Evolutionary conservation across 2,329 filamentous ascomycete genomes (phyloP), one percentile per base, ranked within the genome.

Genomic region (Monosporascus sp.): DNA sequence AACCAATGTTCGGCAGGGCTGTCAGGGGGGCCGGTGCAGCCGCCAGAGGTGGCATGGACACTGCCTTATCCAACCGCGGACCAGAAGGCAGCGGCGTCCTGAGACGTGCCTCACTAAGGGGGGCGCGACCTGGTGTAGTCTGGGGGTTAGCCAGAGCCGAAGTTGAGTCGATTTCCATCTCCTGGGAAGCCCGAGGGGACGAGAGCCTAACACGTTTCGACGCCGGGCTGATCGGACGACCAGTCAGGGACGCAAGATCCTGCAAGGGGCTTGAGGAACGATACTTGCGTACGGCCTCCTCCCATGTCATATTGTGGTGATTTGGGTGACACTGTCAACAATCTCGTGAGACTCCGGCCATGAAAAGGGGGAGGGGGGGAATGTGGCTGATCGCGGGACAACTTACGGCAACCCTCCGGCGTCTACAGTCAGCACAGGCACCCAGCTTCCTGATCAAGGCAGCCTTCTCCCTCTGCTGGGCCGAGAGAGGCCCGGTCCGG

Each of bases 261-360:
- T 77, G 77, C 47, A 79, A 70, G 35, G 79, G 78, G 59, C 79
- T 82, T 52, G 77, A 74, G 41, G 77, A 75, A 53, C 76, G 74
- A 66, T 80, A 83, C 60, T 81, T 82, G 61, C 70, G 72, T 47
- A 78, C 72, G 17, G 80, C 77, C 56, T 83, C 79, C 63, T 82
- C 79, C 80, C 80, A 84, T 11, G 77, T 81, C 78, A 82, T 79
- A 58, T 78, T 78, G 58, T 82, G 80, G 63, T 84, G 81, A 58
- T 75, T 79, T 15, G 81, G 80, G 60, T 83, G 78, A 63, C 81
- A 84, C 80, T 69, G 81, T 18, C 53, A 52, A 44, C 38, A 49
- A 50, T 44, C 59, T 57, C 48, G 57, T 62, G 63, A 65, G 57
- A 67, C 61, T 58, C 55, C 51, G 47, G 52, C 48, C 38, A 43